Base-by-base conservation (phyloP, 2,329 filamentous ascomycete genomes). In the Cladophialophora exuberans region DNA sequence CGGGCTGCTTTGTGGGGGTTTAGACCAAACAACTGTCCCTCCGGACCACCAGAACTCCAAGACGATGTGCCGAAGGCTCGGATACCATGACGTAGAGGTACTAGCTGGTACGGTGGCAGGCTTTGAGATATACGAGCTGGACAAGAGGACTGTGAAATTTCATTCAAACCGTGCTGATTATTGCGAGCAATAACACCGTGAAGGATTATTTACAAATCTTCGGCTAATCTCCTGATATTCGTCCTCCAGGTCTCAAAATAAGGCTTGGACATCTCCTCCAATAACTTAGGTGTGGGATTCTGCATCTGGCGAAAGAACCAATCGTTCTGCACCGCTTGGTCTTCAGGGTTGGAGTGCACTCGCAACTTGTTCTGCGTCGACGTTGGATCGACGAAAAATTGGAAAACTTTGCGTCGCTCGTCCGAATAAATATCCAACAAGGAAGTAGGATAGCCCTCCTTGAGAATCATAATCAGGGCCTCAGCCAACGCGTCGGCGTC, bases 281-380 rank as follows among this genome's bases (percentile, higher is more conserved):
- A 4, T 17, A 41, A 31, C 35, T 46, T n/a, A 7, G 11, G 20
- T 3, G 50, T 49, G 9, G 38, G 35, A 5, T 36, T n/a, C 11
- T 35, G 18, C 45, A 54, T 49, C 30, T 44, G 20, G 10, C 55
- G 50, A 17, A 53, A 50, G 30, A 18, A 45, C 41, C 50, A 49
- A 38, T 54, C 55, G 33, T 57, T 23, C 18, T 42, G 20, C 6
- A 23, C 41, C n/a, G 56, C 47, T 11, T 23, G 50, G 4, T 45
- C 45, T 6, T 9, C 36, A 22, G 22, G 20, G 11, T 49, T 41
- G 10, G 31, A 56, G 9, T 56, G 53, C 11, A 56, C 31, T 2
- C 53, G 53, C 5, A 56, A 15, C 18, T 56, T 56, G 39, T 56
- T 56, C 31, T 52, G 47, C 6, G 53, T 56, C 11, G 53, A 56